phyloP scores from a whole-genome alignment of 495 filamentous ascomycete species.

The Tuber indicum region DNA sequence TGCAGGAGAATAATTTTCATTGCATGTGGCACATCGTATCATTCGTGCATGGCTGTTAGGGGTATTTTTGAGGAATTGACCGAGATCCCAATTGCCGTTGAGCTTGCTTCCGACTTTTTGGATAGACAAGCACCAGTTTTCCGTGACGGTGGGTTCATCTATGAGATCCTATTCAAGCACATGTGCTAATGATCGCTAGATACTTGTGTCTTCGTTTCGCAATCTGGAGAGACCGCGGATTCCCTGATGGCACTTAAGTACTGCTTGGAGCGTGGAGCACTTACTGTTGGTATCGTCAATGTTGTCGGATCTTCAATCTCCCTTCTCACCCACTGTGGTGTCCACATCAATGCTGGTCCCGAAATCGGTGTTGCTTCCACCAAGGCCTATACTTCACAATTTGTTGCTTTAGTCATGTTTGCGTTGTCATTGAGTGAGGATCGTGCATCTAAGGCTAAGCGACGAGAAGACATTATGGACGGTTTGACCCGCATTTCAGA shows the following conservation, averaged over 20 bases:
- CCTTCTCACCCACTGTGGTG: constrained; percentile 96
- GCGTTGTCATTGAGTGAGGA: constrained; percentile 92
- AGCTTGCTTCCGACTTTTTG: constrained; percentile 95
- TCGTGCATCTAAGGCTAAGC: constrained; percentile 84
- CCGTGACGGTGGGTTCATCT: constrained; percentile 56
- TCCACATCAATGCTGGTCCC: constrained; percentile 97
- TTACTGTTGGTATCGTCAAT: constrained; percentile 97
- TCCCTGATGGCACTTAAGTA: constrained; percentile 94
- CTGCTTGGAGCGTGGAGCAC: constrained; percentile 90
- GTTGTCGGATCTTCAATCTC: constrained; percentile 97
- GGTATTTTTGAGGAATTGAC: constrained; percentile 96
- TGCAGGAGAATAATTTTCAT: constrained; percentile 97
- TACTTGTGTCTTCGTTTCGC: constrained; percentile 97
- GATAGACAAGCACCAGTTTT: constrained; percentile 97
- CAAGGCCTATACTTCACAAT: constrained; percentile 98
- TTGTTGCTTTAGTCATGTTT: constrained; percentile 99
- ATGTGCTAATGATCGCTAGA: constrained; percentile 46
- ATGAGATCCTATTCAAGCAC: not conserved
- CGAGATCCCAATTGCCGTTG: constrained; percentile 94
- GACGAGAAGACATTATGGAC: constrained; percentile 94
- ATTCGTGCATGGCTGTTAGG: constrained; percentile 98
- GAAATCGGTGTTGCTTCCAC: constrained; percentile 99
- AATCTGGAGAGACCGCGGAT: constrained; percentile 98
- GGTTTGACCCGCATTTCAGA: constrained; percentile 76
- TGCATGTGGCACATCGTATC: constrained; percentile 94